Evolutionary conservation across 2,329 filamentous ascomycete genomes (phyloP).

Genomic region (Cercospora sesami): DNA sequence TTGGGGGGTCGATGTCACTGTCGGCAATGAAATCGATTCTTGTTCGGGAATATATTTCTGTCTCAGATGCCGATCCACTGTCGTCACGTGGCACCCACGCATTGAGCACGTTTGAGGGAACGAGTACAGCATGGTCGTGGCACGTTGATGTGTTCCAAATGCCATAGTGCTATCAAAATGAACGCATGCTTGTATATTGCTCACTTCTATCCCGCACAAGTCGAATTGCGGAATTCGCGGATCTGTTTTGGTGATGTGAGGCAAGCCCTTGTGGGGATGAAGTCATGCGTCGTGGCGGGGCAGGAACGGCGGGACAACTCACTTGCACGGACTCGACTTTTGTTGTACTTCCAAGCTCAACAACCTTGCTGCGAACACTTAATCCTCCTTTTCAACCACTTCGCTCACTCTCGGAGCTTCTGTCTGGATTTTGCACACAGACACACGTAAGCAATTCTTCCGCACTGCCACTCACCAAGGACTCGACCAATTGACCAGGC

Average conservation of each 20-base stretch:
- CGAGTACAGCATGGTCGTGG: background rate
- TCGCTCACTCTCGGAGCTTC: background rate
- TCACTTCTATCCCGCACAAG: background rate
- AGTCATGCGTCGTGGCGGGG: constrained; percentile 8
- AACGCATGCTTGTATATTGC: background rate
- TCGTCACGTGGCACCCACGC: background rate
- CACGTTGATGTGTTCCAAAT: background rate
- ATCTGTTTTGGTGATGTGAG: background rate
- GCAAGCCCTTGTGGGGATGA: background rate
- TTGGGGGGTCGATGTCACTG: background rate
- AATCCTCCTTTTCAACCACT: background rate
- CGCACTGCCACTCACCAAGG: background rate
- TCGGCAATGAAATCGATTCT: constrained; percentile 13
- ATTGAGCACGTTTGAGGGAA: background rate
- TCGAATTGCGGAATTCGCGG: background rate
- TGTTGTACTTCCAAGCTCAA: constrained; percentile 8
- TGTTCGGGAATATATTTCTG: background rate
- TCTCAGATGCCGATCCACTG: constrained; percentile 5
- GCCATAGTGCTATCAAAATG: background rate
- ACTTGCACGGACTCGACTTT: constrained; percentile 6
- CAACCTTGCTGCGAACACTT: background rate
- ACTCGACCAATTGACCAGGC: background rate
- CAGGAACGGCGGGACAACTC: constrained; percentile 4
- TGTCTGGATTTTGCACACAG: background rate
- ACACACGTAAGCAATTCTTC: constrained; percentile 3